Percentiles rank a stretch among this genome's conserved stretches.
Evolutionary conservation across 2,329 filamentous ascomycete genomes (phyloP).

Genomic region (Penicillium sp.): DNA sequence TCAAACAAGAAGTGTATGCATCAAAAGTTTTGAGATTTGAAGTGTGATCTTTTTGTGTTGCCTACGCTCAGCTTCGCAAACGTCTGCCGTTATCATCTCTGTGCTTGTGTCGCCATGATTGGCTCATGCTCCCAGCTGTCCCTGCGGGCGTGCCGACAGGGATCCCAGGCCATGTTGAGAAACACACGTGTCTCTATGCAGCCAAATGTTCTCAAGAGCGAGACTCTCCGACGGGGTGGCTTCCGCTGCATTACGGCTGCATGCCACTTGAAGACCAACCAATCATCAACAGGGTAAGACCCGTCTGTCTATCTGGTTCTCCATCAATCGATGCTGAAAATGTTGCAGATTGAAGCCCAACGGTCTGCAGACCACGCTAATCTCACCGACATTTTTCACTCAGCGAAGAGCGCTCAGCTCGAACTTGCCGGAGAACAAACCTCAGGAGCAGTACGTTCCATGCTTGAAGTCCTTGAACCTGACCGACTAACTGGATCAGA

Average conservation of each 20-base stretch:
- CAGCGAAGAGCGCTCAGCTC: slow-evolving; percentile 27
- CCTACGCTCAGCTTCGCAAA: not conserved
- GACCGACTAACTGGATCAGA: slow-evolving; percentile 17
- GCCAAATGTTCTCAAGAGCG: slow-evolving; percentile 1
- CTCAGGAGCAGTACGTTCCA: slow-evolving; percentile 20
- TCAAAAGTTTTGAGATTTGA: not conserved
- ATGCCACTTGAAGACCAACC: not conserved
- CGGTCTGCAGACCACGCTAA: not conserved
- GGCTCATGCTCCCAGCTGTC: slow-evolving; percentile 9
- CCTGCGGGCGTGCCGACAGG: slow-evolving; percentile 9
- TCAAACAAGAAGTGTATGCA: not conserved
- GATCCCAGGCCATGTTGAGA: slow-evolving; percentile 1
- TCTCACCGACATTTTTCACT: slow-evolving; percentile 6
- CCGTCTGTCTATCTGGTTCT: too few species aligned
- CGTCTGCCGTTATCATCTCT: slow-evolving; percentile 4
- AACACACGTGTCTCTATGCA: slow-evolving; percentile 4
- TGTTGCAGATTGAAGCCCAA: slow-evolving; percentile 5
- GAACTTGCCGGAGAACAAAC: slow-evolving; percentile 22
- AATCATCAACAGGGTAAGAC: slow-evolving; percentile 14
- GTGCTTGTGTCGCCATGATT: slow-evolving; percentile 18
- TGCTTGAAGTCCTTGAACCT: not conserved
- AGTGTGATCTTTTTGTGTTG: not conserved
- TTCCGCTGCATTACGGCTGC: slow-evolving; percentile 15
- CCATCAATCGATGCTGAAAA: not conserved
- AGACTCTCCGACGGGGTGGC: not conserved